Evolutionary conservation across 805 yeast genomes (phyloP).

Genomic region (Cyberlindnera meyerae): DNA sequence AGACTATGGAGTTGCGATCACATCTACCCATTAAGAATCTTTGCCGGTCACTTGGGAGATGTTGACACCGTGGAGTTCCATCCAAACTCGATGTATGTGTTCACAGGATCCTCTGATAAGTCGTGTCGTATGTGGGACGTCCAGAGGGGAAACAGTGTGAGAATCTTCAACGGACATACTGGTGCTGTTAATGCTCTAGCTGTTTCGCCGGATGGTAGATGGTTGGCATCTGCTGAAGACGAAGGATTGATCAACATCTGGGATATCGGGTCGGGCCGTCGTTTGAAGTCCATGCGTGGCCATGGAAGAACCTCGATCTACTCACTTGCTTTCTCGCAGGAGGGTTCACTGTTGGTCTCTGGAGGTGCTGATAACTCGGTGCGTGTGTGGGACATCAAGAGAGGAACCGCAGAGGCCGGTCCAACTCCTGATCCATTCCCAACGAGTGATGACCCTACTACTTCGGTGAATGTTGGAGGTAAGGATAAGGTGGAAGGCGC

Average conservation of each 20-base stretch:
- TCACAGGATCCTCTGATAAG: conserved; percentile 94
- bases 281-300: conserved; percentile 88
- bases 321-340: conserved; percentile 78
- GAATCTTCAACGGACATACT: conserved; percentile 89
- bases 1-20: conserved; percentile 98
- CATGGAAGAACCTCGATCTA: conserved; percentile 86
- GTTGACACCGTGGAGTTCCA: conserved; percentile 94
- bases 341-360: conserved; percentile 84
- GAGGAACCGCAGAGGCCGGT: conserved; percentile 74
- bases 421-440: conserved; percentile 71
- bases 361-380: conserved; percentile 92
- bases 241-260: conserved; percentile 84
- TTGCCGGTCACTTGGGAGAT: conserved; percentile 96
- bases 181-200: conserved; percentile 84
- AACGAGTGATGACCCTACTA: conserved; percentile 18
- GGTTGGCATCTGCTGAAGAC: conserved; percentile 94
- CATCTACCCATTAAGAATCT: conserved; percentile 89
- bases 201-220: conserved; percentile 94
- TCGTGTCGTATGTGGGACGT: conserved; percentile 99
- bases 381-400: conserved; percentile 92
- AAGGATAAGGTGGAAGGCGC: conserved; percentile 39
- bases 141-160: conserved; percentile 78
- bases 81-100: conserved; percentile 90
- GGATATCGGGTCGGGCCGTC: conserved; percentile 91
- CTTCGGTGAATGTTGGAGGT: conserved; percentile 21